Evolutionary conservation across 345 rosid species (phyloP).

Genomic region (Arabis alpina): DNA sequence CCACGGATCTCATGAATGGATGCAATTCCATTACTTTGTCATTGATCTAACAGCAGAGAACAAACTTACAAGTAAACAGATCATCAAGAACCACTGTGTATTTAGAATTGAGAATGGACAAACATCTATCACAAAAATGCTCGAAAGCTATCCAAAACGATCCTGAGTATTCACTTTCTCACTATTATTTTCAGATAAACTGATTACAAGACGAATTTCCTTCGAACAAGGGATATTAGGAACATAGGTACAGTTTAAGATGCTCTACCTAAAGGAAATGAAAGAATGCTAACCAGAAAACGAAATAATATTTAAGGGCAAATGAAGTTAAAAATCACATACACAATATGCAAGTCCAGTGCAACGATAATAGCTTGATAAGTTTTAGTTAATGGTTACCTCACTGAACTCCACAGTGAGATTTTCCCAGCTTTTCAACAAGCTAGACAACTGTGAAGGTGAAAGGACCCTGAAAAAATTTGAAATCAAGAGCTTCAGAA

Average conservation of each 20-base stretch:
- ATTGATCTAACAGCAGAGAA: too few relatives aligned
- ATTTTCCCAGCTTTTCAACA: slow-evolving; percentile 74
- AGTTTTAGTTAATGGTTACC: slow-evolving; percentile 49
- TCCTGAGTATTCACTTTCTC: not conserved
- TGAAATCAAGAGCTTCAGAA: slow-evolving; percentile 39
- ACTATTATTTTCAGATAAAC: not conserved
- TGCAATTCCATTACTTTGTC: slow-evolving; percentile 73
- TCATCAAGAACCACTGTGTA: too few relatives aligned
- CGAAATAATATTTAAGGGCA: not conserved
- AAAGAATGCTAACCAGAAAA: slow-evolving; percentile 23
- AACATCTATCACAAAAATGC: too few relatives aligned
- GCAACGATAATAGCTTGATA: not conserved
- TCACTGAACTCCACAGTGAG: slow-evolving; percentile 52
- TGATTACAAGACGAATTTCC: slow-evolving; percentile 11
- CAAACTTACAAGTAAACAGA: too few relatives aligned
- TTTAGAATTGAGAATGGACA: too few relatives aligned
- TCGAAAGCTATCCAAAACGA: slow-evolving; percentile 6
- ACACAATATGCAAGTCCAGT: slow-evolving; percentile 21
- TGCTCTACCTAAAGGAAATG: slow-evolving; percentile 22
- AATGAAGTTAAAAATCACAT: not conserved
- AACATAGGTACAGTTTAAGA: slow-evolving; percentile 10
- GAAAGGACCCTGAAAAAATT: slow-evolving; percentile 73
- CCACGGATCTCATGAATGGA: slow-evolving; percentile 57
- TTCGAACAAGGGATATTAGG: slow-evolving; percentile 12
- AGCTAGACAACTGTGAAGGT: slow-evolving; percentile 47